Evolutionary conservation across 106 monocot species (phyloP), one percentile per base, ranked within the genome.

Genomic region (Posidonia australis): DNA sequence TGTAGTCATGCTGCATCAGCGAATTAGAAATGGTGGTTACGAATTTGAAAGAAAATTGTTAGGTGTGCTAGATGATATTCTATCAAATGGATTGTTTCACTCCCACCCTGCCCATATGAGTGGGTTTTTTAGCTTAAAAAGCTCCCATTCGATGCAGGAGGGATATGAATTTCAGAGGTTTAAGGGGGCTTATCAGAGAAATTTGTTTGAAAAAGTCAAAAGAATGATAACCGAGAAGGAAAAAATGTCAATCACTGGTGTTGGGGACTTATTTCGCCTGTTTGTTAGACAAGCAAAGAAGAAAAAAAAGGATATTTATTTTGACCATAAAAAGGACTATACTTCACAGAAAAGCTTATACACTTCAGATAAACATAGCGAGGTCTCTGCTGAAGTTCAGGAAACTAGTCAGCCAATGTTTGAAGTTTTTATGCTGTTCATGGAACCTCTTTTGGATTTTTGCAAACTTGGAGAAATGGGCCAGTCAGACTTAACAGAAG

Each of bases 61-160:
- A 65, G 72, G 19, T 47, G 64, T 63, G 19, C 60, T 96, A 54
- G 84, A 90, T 56, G 82, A 84, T 63, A 62, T 84, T 36, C 60
- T 96, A 49, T 72, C 71, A 13, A 90, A 84, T 74, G 90, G 90
- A 28, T 62, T 96, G 74, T 96, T 90, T 63, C 90, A 90, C 32
- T 82, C 87, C 69, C 84, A 90, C 32, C 84, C 87, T 44, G 44
- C 51, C 2, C 90, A 96, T 66, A 75, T 90, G n/a, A 63, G 69
- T 67, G 90, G 96, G 10, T 90, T 82, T 79, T 70, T 81, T 18
- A 70, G 41, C 58, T 51, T 80, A 13, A 87, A 67, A 53, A 78
- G 60, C 62, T 75, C 62, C 10, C 68, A 49, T 63, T 10, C 68
- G 61, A 57, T 71, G 19, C 31, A 67, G 41, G 64, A 73, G 22